Base-by-base conservation (phyloP, 169 alveolate genomes). In the Perkinsus marinus region DNA sequence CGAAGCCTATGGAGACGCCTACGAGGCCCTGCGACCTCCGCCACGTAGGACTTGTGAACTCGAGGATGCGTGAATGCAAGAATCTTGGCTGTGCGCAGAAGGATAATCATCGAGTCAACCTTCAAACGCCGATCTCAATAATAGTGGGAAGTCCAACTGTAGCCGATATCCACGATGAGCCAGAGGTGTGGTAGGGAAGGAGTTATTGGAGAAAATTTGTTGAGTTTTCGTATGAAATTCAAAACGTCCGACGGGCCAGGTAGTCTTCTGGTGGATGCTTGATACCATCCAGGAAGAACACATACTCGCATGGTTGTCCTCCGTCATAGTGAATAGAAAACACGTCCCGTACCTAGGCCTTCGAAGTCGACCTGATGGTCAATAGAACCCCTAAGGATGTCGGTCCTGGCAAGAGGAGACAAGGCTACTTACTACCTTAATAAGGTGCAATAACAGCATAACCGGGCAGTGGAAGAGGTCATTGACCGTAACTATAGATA, bases 161-260 rank as follows among this genome's bases (percentile, higher is more conserved):
- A 39, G 16, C 96, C 96, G 10, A 94, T 68, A 89, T 94, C 79
- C 22, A 16, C 26, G 79, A 57, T 13, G 7, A 13, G 79, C 26
- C 36, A 6, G 22, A 57, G 34, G 34, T 57, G 34, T 16, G 79
- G 79, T 57, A 6, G 7, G 79, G 22, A 57, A 57, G 22, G 0
- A 57, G 3, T 2, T 0, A 13, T 26, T 30, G 9, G 37, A 13
- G 7, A 2, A 13, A 13, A 57, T 30, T 95, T 34, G 95, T 91
- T 68, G 94, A 93, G 68, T 94, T 94, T 36, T 95, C 96, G 92
- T 94, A 95, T 39, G 94, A 90, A 90, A 68, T 93, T 9, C 93
- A 91, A n/a, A 94, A 46, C 68, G 94, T 93, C 47, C 91, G 92
- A n/a, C 92, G 89, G 57, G 91, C 68, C 34, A 90, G 90, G 37